These are phyloP conservation scores for Zopfochytrium polystomum DNA, from an alignment of 371 early-diverging fungal genomes.

Conservation along the genomic window DNA sequence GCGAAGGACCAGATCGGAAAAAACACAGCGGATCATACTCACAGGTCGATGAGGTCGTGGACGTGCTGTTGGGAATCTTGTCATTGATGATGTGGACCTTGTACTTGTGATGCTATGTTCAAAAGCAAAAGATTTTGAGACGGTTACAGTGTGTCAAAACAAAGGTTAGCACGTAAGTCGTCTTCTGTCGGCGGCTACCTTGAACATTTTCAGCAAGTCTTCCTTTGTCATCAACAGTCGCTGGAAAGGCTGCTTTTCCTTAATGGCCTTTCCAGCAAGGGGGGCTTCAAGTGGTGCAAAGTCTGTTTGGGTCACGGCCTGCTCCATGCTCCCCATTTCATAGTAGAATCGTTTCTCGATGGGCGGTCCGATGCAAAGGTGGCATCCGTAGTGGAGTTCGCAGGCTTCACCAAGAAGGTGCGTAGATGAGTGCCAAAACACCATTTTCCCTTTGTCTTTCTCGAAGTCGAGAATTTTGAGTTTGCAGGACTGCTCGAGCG, in stretches of 20 bases:
- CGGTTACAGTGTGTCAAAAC: no score
- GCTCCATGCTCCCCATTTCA: constrained; percentile 90
- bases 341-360: constrained; percentile 99
- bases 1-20: constrained; percentile 81
- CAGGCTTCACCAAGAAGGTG: constrained; percentile 99
- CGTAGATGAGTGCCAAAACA: constrained; percentile 99
- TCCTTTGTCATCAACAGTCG: constrained; percentile 88
- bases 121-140: no score
- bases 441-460: constrained; percentile 84
- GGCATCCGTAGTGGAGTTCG: constrained; percentile 93
- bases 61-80: constrained; percentile 92
- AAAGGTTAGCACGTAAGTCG: no score
- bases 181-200: constrained; percentile 57
- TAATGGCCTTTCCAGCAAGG: constrained; percentile 83
- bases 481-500: constrained; percentile 74
- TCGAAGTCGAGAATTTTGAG: constrained; percentile 97
- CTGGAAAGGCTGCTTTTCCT: constrained; percentile 96
- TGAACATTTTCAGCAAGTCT: constrained; percentile 95
- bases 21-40: no score
- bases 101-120: constrained; percentile 85
- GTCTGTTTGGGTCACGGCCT: constrained; percentile 76
- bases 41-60: constrained; percentile 97
- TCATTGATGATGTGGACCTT: constrained; percentile 90
- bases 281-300: constrained; percentile 81
- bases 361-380: constrained; percentile 98